A percentile compares a stretch with the other conserved stretches of the same genome.
Evolutionary conservation across 768 basidiomycete genomes (phyloP).

Genomic region (Mycena latifolia): DNA sequence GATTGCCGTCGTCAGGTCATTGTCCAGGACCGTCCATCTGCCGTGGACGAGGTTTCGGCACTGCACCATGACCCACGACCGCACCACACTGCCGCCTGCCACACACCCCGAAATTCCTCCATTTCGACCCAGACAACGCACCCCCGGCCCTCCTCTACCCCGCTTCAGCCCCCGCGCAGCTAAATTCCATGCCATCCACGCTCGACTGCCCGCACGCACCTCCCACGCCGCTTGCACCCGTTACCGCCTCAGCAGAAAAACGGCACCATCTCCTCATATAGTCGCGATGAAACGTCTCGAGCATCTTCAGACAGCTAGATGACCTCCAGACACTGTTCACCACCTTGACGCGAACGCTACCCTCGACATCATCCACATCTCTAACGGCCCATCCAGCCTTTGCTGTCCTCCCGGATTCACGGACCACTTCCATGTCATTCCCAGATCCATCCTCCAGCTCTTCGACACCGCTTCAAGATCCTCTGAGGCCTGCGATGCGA

Average conservation of each 20-base stretch:
- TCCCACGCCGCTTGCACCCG: neutral
- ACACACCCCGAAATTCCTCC: neutral
- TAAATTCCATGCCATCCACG: too few species aligned
- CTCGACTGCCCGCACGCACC: neutral
- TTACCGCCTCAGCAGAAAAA: neutral
- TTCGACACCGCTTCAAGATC: constrained; percentile 13
- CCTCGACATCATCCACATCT: neutral
- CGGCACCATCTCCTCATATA: neutral
- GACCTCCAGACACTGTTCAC: neutral
- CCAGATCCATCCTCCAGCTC: neutral
- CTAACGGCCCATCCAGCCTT: neutral
- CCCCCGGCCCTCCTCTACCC: neutral
- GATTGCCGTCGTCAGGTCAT: constrained; percentile 1
- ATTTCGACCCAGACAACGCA: neutral
- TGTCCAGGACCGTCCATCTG: neutral
- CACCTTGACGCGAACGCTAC: neutral
- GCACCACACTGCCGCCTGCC: neutral
- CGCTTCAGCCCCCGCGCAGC: neutral
- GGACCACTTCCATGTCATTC: constrained; percentile 1
- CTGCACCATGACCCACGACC: neutral
- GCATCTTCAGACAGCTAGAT: neutral
- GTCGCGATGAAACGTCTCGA: too few species aligned
- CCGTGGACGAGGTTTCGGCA: neutral
- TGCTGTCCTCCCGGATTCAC: neutral
- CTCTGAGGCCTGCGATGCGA: neutral